Percentiles rank a stretch among this genome's conserved stretches.
Conservation (phyloP, 2,329 filamentous ascomycete species). For the Fusarium lateritium region DNA sequence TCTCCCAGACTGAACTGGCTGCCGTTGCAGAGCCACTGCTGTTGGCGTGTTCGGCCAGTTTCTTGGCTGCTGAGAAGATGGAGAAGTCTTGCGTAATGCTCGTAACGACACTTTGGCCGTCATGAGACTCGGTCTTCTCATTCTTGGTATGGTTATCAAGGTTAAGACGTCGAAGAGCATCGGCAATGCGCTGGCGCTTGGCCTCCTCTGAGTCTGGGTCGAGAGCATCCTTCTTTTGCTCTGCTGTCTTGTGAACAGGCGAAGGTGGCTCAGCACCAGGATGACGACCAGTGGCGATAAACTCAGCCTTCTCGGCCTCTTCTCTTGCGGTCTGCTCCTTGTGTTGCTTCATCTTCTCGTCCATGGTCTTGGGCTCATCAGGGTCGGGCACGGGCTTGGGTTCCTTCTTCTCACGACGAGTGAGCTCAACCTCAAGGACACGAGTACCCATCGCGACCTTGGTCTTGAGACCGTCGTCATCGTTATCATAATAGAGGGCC, state of each 20-base stretch:
- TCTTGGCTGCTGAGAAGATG: constrained; percentile 44
- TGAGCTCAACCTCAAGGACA: constrained; percentile 70
- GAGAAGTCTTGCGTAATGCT: constrained; percentile 46
- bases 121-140: constrained; percentile 14
- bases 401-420: constrained; percentile 62
- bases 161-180: constrained; percentile 41
- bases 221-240: constrained; percentile 21
- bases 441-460: constrained; percentile 64
- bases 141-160: constrained; percentile 33
- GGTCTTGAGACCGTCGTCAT: constrained; percentile 60
- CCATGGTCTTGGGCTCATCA: constrained; percentile 41
- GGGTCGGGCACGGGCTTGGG: constrained; percentile 45
- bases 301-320: constrained; percentile 44
- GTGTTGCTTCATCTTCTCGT: constrained; percentile 51
- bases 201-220: constrained; percentile 31
- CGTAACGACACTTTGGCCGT: constrained; percentile 39
- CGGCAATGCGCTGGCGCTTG: constrained; percentile 40
- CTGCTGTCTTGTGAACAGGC: constrained; percentile 1
- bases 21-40: constrained; percentile 41
- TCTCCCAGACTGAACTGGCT: constrained; percentile 44
- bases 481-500: constrained; percentile 64
- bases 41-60: constrained; percentile 32
- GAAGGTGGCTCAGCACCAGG: constrained; percentile 31
- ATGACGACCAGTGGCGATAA: constrained; percentile 39
- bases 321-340: constrained; percentile 42